Percentiles rank a stretch among this genome's conserved stretches.
Conservation (phyloP, 140 eudicot species). For the Erigeron philadelphicus region DNA sequence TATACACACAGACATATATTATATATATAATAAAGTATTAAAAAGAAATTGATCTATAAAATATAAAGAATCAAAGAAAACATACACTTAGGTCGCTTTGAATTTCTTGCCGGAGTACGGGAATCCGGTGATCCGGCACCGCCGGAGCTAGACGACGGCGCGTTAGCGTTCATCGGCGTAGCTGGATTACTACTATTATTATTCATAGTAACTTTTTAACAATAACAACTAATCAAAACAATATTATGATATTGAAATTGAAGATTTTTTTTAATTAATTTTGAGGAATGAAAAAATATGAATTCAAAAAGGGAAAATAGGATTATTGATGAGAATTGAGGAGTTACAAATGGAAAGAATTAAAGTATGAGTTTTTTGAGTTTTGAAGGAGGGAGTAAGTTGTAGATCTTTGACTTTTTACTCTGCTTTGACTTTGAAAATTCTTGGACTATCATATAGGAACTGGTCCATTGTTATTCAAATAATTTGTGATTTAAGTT, state of each 20-base stretch:
- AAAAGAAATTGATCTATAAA: conserved; percentile 23
- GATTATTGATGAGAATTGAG: conserved; percentile 6
- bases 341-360: conserved; percentile 8
- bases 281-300: background rate
- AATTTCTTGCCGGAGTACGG: conserved; percentile 55
- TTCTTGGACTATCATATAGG: conserved; percentile 8
- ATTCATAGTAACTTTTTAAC: background rate
- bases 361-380: background rate
- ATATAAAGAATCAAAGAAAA: background rate
- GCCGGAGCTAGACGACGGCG: conserved; percentile 58
- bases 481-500: too few relatives aligned
- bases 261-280: background rate
- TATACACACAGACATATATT: background rate
- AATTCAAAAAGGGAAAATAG: conserved; percentile 10
- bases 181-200: conserved; percentile 27
- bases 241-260: background rate
- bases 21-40: background rate
- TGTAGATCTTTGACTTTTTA: conserved; percentile 30
- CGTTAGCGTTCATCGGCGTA: conserved; percentile 43
- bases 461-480: background rate
- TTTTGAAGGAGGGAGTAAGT: conserved; percentile 26
- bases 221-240: background rate
- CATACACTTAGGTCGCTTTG: conserved; percentile 90
- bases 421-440: conserved; percentile 41
- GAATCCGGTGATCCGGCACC: conserved; percentile 75